Percentiles rank a stretch among this genome's conserved stretches.
These are phyloP conservation scores for Backusella westeae DNA, from an alignment of 192 early-diverging fungal species.

Conservation along the genomic window DNA sequence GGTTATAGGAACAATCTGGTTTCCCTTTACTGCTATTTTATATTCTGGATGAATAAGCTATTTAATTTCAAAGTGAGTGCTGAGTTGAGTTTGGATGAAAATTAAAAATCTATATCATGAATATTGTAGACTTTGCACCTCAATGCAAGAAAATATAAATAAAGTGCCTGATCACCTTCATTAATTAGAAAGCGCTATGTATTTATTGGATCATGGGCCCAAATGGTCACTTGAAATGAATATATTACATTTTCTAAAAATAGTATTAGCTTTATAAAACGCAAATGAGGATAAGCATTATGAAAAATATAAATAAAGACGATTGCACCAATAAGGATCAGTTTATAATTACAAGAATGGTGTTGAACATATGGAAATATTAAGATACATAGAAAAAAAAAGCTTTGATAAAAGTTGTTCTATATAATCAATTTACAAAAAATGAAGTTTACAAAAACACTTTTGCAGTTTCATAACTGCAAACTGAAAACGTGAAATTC, in stretches of 20 bases:
- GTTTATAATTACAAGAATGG: background rate
- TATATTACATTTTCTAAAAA: background rate
- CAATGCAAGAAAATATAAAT: no score
- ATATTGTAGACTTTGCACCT: no score
- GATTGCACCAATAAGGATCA: background rate
- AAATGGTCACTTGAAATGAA: background rate
- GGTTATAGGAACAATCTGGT: no score
- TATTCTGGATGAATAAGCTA: no score
- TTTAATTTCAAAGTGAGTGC: no score
- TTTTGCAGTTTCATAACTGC: background rate
- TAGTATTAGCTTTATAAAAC: background rate
- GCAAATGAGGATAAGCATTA: background rate
- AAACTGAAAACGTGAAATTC: background rate
- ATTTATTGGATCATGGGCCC: background rate
- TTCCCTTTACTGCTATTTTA: no score
- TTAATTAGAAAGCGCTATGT: background rate
- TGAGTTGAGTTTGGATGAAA: no score
- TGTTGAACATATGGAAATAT: background rate
- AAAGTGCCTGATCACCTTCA: no score
- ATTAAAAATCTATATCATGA: no score
- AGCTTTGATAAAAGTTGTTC: background rate
- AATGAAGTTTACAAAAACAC: background rate
- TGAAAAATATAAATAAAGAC: background rate
- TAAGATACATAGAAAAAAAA: background rate
- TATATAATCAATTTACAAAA: background rate